Evolutionary conservation across 441 rosid species (phyloP), one percentile per base, ranked within the genome.

Genomic region (Euphorbia celastroides): DNA sequence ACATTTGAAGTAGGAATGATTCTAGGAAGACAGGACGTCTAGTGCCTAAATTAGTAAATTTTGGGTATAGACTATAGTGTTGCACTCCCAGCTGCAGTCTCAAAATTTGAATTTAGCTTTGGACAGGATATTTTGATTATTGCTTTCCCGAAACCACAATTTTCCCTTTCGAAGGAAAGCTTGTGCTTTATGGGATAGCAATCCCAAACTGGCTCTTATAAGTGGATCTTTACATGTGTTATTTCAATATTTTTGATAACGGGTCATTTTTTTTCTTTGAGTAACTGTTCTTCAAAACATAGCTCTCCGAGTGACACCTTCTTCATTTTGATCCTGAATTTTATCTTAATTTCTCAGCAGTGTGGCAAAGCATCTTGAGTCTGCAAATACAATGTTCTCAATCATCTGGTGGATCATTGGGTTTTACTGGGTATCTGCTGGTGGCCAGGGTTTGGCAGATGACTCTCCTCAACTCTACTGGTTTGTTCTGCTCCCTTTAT

Each of bases 391-490:
- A 19, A 88, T 91, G 91, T 86, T 94, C 73, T 94, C 97, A 5
- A 91, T 91, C 76, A 64, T 91, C 57, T 94, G 99, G 99, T 94
- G 99, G 97, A 83, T 89, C 79, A 80, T 91, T 65, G 97, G 97
- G 50, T 94, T 91, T 81, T 94, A 88, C 73, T 92, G 99, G 99
- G 88, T 94, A 56, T 89, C 96, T 67, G 90, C 93, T 3, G 97
- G 96, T 52, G 94, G 91, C 78, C 96, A 89, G 79, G 73, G 79
- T 72, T 73, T 94, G 75, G 84, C 89, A 51, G 74, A 31, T 32
- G 80, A 66, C 67, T 82, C 97, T 69, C 94, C 90, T 58, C 97
- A 81, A 82, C 96, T 94, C 63, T 94, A 91, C 75, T 94, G 97
- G 99, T 89, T 75, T 72, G 86, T 78, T 38, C 62, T 64, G 27